Conservation (phyloP, 371 early-diverging fungal genomes). For the Mortierella sp. region DNA sequence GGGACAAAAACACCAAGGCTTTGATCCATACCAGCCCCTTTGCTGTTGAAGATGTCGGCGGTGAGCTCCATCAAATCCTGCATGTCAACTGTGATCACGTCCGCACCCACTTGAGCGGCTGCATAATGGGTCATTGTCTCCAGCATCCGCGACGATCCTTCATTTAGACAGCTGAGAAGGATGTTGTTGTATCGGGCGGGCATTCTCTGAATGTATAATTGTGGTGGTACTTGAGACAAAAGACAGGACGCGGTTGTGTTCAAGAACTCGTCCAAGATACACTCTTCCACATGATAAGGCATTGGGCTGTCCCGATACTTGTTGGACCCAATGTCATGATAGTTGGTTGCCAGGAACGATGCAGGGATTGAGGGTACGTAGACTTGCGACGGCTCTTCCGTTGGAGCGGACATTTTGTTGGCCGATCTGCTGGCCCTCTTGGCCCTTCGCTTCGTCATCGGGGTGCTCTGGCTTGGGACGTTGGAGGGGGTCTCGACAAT, state of each 20-base stretch:
- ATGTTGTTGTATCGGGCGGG: constrained; percentile 48
- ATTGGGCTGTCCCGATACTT: too few species aligned
- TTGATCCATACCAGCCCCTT: constrained; percentile 33
- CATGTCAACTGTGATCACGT: constrained; percentile 56
- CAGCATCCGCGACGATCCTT: constrained; percentile 48
- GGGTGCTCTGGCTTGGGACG: too few species aligned
- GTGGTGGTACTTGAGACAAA: constrained; percentile 16
- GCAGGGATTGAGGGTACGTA: constrained; percentile 42
- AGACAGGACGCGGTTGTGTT: constrained; percentile 44
- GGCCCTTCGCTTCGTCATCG: constrained; percentile 16
- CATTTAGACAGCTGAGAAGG: constrained; percentile 33
- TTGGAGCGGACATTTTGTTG: neutral
- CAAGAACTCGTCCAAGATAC: constrained; percentile 23
- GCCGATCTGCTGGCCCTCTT: constrained; percentile 6
- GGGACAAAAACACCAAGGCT: too few species aligned
- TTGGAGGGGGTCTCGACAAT: too few species aligned
- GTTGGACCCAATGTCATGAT: constrained; percentile 16
- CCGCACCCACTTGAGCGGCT: constrained; percentile 51
- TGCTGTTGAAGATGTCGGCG: constrained; percentile 52
- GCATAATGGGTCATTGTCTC: constrained; percentile 52
- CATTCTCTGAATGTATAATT: constrained; percentile 28
- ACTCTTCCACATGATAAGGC: constrained; percentile 33
- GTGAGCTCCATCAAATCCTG: constrained; percentile 63
- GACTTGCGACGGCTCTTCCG: constrained; percentile 9
- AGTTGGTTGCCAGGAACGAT: constrained; percentile 22